Percentiles rank a stretch among this genome's conserved stretches.
These are phyloP conservation scores for Geotrichum siamense DNA, from an alignment of 1,139 yeast genomes.

Conservation along the genomic window DNA sequence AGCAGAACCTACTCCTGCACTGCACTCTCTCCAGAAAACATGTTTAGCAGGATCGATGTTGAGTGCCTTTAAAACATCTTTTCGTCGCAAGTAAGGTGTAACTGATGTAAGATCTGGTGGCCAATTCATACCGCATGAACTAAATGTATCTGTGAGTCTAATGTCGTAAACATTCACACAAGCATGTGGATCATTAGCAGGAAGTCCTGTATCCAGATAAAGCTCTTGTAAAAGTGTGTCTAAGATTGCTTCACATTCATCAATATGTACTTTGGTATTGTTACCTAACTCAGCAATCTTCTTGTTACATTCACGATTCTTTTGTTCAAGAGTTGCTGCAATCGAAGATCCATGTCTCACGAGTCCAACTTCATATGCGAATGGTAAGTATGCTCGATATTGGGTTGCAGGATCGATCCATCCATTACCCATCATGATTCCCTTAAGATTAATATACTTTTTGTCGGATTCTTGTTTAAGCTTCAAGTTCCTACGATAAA, in stretches of 20 bases:
- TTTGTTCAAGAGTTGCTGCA: conserved; percentile 30
- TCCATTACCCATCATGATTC: conserved; percentile 81
- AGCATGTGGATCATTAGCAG: conserved; percentile 27
- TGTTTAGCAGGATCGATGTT: conserved; percentile 28
- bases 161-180: conserved; percentile 83
- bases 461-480: not conserved
- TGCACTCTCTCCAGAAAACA: conserved; percentile 69
- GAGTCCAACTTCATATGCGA: conserved; percentile 52
- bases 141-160: conserved; percentile 60
- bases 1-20: conserved; percentile 45
- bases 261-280: conserved; percentile 26
- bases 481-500: conserved; percentile 43
- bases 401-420: conserved; percentile 89
- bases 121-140: conserved; percentile 93
- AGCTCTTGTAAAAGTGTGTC: conserved; percentile 23
- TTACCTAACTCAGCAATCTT: conserved; percentile 21
- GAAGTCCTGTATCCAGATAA: conserved; percentile 19
- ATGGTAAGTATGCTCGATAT: conserved; percentile 74
- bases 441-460: conserved; percentile 44
- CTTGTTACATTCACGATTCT: conserved; percentile 27
- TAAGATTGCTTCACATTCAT: conserved; percentile 30
- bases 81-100: conserved; percentile 50
- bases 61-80: conserved; percentile 52
- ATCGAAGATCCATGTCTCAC: conserved; percentile 35
- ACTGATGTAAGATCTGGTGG: conserved; percentile 64